Evolutionary conservation across 345 rosid genomes (phyloP).

Genomic region (Psidium guajava): DNA sequence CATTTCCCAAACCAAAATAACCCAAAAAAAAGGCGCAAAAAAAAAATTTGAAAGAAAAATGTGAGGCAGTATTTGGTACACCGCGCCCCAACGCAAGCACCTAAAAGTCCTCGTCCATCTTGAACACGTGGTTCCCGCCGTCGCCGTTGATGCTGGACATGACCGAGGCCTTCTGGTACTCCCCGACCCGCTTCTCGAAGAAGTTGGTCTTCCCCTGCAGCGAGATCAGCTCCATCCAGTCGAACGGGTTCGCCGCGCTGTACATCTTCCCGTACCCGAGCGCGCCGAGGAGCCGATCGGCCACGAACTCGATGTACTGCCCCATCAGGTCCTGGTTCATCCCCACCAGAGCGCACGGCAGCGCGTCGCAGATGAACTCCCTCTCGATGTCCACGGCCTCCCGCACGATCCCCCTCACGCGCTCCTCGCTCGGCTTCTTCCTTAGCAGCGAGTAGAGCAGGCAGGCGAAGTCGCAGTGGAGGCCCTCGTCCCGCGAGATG

Average conservation of each 20-base stretch:
- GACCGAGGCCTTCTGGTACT: constrained; percentile 73
- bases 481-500: constrained; percentile 88
- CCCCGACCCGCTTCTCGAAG: constrained; percentile 80
- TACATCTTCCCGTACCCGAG: constrained; percentile 67
- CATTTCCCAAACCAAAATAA: not conserved
- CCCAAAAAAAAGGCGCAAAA: not conserved
- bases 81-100: not conserved
- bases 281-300: constrained; percentile 59
- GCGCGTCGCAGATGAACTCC: constrained; percentile 90
- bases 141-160: constrained; percentile 54
- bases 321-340: constrained; percentile 74
- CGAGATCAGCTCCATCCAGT: constrained; percentile 89
- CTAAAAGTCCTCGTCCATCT: constrained; percentile 71
- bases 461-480: constrained; percentile 94
- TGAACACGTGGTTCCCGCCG: constrained; percentile 55
- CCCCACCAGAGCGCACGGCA: constrained; percentile 82
- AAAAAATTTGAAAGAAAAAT: not conserved
- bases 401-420: constrained; percentile 53
- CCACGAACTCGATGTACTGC: constrained; percentile 84
- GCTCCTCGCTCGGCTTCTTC: constrained; percentile 53
- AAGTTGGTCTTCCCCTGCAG: constrained; percentile 86
- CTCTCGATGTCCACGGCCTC: constrained; percentile 87
- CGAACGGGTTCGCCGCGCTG: constrained; percentile 56
- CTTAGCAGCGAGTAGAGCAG: constrained; percentile 43
- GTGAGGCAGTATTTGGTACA: not conserved